Evolutionary conservation across 106 monocot genomes (phyloP), one percentile per base, ranked within the genome.

Genomic region (Amphibolis antarctica): DNA sequence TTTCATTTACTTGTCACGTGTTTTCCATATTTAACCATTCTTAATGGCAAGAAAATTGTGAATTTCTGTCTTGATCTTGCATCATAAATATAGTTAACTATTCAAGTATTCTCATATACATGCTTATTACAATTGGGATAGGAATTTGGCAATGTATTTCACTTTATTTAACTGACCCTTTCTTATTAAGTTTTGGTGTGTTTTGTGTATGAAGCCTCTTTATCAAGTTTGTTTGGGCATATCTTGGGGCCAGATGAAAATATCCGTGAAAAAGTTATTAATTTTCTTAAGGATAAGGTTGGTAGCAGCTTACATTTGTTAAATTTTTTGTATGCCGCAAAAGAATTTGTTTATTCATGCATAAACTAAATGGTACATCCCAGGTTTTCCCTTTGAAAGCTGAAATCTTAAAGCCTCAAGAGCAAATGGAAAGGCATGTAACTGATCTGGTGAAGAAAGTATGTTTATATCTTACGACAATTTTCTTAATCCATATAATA

Each of bases 331-430:
- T 10, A 23, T 21, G 23, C 10, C n/a, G n/a, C n/a, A n/a, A n/a
- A n/a, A n/a, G n/a, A n/a, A n/a, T n/a, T 42, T 55, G 25, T 22
- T 31, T 3, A 18, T 48, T 13, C 36, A 51, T 57, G 2, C 44
- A 29, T 27, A 14, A 57, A 14, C 7, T 20, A 30, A 62, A 13
- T 42, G 53, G 29, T 30, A 13, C 15, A n/a, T 60, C 12, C 10
- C 70, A 99, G 98, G 98, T 99, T 29, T 91, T 99, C 63, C 98
- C 98, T 64, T 53, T 99, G 47, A 99, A 99, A 83, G 88, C 66
- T 30, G 98, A 99, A 78, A 69, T 99, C 24, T 63, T 99, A 26
- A 99, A 85, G 66, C 98, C 98, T 49, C 91, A 99, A 72, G 98
- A 61, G 19, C 82, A 89, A 72, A 99, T 99, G 90, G 98, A 99